Base-by-base conservation (phyloP, 148 eudicot genomes). In the Rhododendron mucronatum region DNA sequence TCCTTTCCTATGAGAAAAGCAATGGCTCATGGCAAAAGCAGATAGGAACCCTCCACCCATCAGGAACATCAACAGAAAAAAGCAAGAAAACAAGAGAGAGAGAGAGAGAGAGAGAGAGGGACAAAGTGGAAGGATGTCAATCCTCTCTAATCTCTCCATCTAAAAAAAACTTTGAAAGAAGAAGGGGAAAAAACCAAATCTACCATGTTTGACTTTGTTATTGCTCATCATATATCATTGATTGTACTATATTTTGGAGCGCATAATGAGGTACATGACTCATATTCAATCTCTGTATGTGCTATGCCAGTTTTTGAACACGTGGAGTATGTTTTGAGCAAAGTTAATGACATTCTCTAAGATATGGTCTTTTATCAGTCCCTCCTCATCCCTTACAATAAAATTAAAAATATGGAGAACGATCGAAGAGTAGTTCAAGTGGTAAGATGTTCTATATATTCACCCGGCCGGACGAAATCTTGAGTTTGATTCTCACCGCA, bases 41-140 rank as follows among this genome's bases (percentile, higher is more conserved):
- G 90, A 87, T 81, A 79, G 84, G 85, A 86, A 85, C 92, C 90
- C 88, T 88, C 87, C 88, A 89, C 89, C 92, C 87, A 82, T 86
- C 59, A 39, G 23, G 33, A 74, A 82, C 82, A 53, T 84, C 76
- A 30, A 80, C 16, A 78, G 30, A 26, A 18, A 81, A 45, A 23
- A 81, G 69, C 83, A 81, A 55, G 26, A 16, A 33, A 81, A 81
- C 83, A 39, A 82, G 10, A 61, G 73, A 33, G 84, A 82, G 67
- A 28, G 55, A 82, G 75, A 73, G 59, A n/a, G 50, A 82, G 74
- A 74, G 57, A 26, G 85, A 33, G 80, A 18, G 76, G 44, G 85
- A 74, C 84, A 87, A 78, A 87, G 82, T 59, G 88, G 85, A 74
- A 82, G 88, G 78, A 82, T 73, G 81, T 81, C 82, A 71, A 86